These are phyloP conservation scores for Ilyonectria destructans DNA, from an alignment of 2,329 filamentous ascomycete genomes.

Conservation along the genomic window DNA sequence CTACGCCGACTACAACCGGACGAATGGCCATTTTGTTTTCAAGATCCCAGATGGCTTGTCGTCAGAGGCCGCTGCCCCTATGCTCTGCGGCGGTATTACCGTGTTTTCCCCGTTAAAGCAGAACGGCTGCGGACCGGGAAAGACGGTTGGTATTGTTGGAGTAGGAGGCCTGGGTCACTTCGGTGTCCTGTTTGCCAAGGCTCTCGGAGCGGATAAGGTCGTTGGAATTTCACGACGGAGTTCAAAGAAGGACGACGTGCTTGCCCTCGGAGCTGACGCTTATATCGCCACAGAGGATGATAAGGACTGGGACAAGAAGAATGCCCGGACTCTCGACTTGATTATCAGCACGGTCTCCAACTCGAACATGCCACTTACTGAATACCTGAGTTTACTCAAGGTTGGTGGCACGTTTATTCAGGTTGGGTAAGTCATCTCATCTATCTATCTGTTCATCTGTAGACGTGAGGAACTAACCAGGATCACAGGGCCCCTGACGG, in stretches of 20 bases:
- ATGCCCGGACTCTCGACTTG: conserved; percentile 76
- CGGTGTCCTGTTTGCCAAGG: conserved; percentile 77
- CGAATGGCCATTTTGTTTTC: conserved; percentile 58
- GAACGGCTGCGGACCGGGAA: conserved; percentile 80
- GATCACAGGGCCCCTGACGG: conserved; percentile 47
- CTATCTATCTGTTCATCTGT: background rate
- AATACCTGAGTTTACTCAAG: conserved; percentile 56
- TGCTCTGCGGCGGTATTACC: conserved; percentile 88
- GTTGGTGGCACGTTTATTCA: conserved; percentile 73
- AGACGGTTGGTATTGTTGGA: conserved; percentile 81
- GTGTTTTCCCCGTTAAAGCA: conserved; percentile 83
- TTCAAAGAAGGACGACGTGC: conserved; percentile 70
- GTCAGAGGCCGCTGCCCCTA: conserved; percentile 77
- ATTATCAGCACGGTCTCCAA: conserved; percentile 76
- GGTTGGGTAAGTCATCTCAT: conserved; percentile 60
- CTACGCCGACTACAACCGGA: conserved; percentile 60
- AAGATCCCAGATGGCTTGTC: conserved; percentile 82
- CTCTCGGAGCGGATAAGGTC: conserved; percentile 70
- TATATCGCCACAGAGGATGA: conserved; percentile 71
- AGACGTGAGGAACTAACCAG: conserved; percentile 8
- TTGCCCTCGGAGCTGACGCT: conserved; percentile 69
- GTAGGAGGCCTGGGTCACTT: conserved; percentile 81
- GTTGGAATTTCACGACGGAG: conserved; percentile 72
- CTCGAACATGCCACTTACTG: conserved; percentile 36
- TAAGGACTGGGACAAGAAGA: conserved; percentile 65